Conservation (phyloP, 306 rosid genomes). For the Cicer chorassanicum region DNA sequence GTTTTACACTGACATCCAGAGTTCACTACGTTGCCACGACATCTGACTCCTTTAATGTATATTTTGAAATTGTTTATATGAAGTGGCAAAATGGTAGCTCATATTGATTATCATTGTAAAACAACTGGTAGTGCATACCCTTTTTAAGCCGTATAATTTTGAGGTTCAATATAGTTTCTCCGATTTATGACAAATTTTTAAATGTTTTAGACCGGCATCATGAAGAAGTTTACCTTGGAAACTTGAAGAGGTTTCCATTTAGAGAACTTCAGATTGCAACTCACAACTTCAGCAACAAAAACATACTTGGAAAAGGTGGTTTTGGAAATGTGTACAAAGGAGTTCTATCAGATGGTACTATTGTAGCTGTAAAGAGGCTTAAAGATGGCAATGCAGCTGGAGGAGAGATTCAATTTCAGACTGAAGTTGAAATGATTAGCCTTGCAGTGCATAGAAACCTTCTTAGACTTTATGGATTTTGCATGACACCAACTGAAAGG, state of each 20-base stretch:
- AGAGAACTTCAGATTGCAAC: conserved; percentile 57
- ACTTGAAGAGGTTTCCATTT: conserved; percentile 60
- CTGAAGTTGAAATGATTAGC: conserved; percentile 64
- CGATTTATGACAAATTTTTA: not conserved
- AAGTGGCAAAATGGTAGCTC: no score
- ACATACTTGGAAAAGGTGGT: conserved; percentile 59
- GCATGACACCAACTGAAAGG: conserved; percentile 57
- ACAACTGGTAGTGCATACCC: no score
- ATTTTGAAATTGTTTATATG: no score
- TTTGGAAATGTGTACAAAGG: conserved; percentile 62
- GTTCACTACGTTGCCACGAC: no score
- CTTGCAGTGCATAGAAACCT: conserved; percentile 59
- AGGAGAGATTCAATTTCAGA: conserved; percentile 61
- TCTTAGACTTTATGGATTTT: conserved; percentile 58
- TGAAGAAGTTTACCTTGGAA: conserved; percentile 60
- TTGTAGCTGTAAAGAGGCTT: conserved; percentile 59
- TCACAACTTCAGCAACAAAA: conserved; percentile 57
- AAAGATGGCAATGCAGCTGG: conserved; percentile 61
- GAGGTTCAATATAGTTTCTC: not conserved
- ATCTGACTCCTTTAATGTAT: no score
- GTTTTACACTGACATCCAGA: no score
- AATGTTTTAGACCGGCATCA: conserved; percentile 45
- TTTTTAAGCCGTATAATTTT: no score
- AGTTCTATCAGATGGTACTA: conserved; percentile 53
- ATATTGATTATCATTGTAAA: no score